A percentile compares a stretch with the other conserved stretches of the same genome.
Evolutionary conservation across 129 eudicot genomes (phyloP).

Genomic region (Rutidosis leptorrhynchoides): DNA sequence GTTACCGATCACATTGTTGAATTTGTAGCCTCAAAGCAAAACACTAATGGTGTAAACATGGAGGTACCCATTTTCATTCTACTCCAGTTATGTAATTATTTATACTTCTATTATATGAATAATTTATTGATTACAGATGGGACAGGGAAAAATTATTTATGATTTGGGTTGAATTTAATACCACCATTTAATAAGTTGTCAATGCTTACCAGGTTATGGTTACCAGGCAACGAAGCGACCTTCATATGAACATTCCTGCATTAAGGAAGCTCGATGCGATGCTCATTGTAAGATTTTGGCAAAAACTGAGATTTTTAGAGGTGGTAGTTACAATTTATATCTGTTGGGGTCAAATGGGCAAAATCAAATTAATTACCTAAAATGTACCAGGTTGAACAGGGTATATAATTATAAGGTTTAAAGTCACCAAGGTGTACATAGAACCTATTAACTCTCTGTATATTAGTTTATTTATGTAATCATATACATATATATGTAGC

Average conservation of each 20-base stretch:
- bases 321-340: neutral
- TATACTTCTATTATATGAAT: neutral
- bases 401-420: neutral
- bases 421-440: neutral
- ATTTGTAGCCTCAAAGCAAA: slow-evolving; percentile 65
- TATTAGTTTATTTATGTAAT: neutral
- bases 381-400: neutral
- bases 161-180: neutral
- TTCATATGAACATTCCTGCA: slow-evolving; percentile 77
- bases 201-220: slow-evolving; percentile 56
- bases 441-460: neutral
- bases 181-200: slow-evolving; percentile 4
- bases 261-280: slow-evolving; percentile 74
- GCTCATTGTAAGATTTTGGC: slow-evolving; percentile 73
- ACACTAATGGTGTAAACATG: slow-evolving; percentile 61
- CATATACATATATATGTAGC: neutral
- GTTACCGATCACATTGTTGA: slow-evolving; percentile 85
- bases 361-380: neutral
- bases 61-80: slow-evolving; percentile 47
- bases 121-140: neutral
- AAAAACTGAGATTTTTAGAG: neutral
- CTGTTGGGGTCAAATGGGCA: neutral
- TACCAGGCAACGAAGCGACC: slow-evolving; percentile 68
- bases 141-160: neutral
- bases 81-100: neutral